phyloP scores from a whole-genome alignment of 164 flowering plant species.

The Nymphaea colorata region DNA sequence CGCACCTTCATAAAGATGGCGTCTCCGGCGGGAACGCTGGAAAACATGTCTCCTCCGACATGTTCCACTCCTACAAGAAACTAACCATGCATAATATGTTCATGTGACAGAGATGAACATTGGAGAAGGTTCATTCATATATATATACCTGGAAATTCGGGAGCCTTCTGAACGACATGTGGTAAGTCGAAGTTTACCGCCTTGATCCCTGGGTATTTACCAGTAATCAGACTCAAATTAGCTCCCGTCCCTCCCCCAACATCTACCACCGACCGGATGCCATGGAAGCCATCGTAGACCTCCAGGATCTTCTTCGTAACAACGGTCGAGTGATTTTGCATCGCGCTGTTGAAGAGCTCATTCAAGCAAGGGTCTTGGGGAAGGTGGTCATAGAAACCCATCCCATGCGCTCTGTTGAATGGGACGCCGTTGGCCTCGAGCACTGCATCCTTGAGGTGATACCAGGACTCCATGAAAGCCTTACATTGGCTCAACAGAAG shows the following conservation, averaged over 20 bases:
- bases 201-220: slow-evolving; percentile 1
- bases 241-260: slow-evolving; percentile 8
- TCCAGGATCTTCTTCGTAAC: slow-evolving; percentile 67
- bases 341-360: slow-evolving; percentile 69
- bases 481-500: slow-evolving; percentile 75
- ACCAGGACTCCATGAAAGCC: slow-evolving; percentile 96
- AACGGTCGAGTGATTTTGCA: slow-evolving; percentile 67
- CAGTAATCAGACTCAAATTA: neutral
- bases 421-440: slow-evolving; percentile 69
- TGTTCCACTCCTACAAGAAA: slow-evolving; percentile 12
- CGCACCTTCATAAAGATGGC: slow-evolving; percentile 31
- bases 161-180: slow-evolving; percentile 26
- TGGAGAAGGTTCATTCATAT: neutral
- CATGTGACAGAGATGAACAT: neutral
- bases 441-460: slow-evolving; percentile 73
- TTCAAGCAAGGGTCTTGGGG: slow-evolving; percentile 70
- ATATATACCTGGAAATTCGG: slow-evolving; percentile 38
- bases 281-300: slow-evolving; percentile 36
- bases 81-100: neutral
- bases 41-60: slow-evolving; percentile 28
- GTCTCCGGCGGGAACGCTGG: slow-evolving; percentile 20
- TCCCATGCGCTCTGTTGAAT: slow-evolving; percentile 75
- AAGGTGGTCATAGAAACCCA: slow-evolving; percentile 67
- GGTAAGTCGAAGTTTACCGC: slow-evolving; percentile 5
- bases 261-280: slow-evolving; percentile 1